Percentiles rank a stretch among this genome's conserved stretches.
These are phyloP conservation scores for Fusarium acutatum DNA, from an alignment of 2,329 filamentous ascomycete species.

Conservation along the genomic window DNA sequence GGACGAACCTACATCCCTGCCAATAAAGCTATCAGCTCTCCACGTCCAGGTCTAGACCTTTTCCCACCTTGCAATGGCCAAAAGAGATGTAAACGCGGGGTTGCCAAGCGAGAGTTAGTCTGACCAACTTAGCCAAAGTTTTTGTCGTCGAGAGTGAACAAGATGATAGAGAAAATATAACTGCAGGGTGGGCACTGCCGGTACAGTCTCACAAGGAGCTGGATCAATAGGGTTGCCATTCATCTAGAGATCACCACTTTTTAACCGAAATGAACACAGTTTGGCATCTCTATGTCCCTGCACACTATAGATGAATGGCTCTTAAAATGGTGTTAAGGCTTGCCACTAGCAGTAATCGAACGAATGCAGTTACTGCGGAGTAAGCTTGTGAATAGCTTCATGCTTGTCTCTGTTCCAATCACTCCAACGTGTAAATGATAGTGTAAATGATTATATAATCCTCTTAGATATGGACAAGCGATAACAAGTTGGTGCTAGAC, in stretches of 20 bases:
- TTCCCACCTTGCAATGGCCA: not conserved
- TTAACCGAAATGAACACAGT: not conserved
- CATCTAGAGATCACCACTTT: not conserved
- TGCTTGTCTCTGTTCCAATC: not conserved
- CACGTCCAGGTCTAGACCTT: not conserved
- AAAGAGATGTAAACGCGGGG: not conserved
- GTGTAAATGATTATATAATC: not conserved
- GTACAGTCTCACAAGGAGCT: not conserved
- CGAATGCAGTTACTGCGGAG: not conserved
- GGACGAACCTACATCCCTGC: not conserved
- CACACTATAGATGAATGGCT: not conserved
- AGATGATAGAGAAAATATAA: not conserved
- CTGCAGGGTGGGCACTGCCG: not conserved
- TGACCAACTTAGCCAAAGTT: not conserved
- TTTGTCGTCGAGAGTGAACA: not conserved
- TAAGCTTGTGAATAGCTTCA: not conserved
- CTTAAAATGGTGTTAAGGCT: not conserved
- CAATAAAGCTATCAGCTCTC: not conserved
- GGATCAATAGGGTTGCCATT: not conserved
- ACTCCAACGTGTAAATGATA: not conserved
- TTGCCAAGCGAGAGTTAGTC: not conserved
- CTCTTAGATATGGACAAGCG: rapidly evolving
- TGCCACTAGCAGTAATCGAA: not conserved
- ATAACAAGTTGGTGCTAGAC: too few species aligned
- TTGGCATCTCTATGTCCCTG: not conserved